Percentiles rank a stretch among this genome's conserved stretches.
phyloP scores from a whole-genome alignment of 306 rosid species.

The Abrus pulchellus region DNA sequence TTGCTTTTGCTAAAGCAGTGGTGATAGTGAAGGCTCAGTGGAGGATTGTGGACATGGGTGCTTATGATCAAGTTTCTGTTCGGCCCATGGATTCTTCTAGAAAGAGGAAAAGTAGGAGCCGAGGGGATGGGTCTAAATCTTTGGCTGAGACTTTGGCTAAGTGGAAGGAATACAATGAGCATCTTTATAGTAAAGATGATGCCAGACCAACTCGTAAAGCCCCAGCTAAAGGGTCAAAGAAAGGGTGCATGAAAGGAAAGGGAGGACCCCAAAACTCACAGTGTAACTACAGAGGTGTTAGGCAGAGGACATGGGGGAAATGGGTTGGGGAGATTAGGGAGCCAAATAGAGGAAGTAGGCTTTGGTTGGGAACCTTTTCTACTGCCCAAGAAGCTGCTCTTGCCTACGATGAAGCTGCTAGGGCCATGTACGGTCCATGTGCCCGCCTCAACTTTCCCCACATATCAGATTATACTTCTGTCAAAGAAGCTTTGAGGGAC shows the following conservation, averaged over 20 bases:
- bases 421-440: constrained; percentile 81
- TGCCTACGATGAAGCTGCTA: constrained; percentile 91
- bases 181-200: constrained; percentile 39
- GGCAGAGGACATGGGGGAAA: constrained; percentile 98
- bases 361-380: constrained; percentile 88
- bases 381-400: constrained; percentile 78
- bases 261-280: constrained; percentile 90
- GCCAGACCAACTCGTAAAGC: constrained; percentile 56
- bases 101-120: constrained; percentile 83
- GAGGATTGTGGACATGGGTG: constrained; percentile 57
- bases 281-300: constrained; percentile 88
- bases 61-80: constrained; percentile 51
- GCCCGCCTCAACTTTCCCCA: constrained; percentile 87
- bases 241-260: constrained; percentile 98
- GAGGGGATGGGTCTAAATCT: constrained; percentile 59
- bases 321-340: constrained; percentile 97
- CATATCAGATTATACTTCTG: constrained; percentile 44
- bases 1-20: neutral
- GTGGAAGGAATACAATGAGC: constrained; percentile 75
- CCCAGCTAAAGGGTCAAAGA: constrained; percentile 95
- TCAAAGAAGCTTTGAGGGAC: constrained; percentile 47
- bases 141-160: constrained; percentile 78
- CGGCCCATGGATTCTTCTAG: constrained; percentile 58
- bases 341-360: constrained; percentile 80
- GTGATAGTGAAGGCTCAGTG: neutral